Conservation (phyloP, 2,329 filamentous ascomycete genomes). For the Colletotrichum aenigma region DNA sequence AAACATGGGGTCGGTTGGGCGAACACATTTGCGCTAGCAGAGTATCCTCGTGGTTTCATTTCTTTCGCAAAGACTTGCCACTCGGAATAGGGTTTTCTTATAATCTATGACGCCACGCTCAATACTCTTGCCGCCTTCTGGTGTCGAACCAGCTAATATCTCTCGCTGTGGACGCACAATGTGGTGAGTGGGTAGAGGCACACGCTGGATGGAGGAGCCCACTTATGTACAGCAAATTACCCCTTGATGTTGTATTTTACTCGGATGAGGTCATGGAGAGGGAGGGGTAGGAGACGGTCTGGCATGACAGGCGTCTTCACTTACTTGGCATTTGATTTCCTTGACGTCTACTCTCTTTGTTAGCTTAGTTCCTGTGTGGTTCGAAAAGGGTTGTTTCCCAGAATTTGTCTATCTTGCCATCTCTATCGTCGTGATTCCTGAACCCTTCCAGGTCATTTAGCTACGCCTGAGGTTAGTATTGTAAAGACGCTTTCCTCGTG, state of each 20-base stretch:
- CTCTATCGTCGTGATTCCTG: neutral
- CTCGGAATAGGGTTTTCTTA: slow-evolving; percentile 28
- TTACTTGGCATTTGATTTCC: slow-evolving; percentile 45
- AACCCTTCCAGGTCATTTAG: neutral
- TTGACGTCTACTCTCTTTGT: slow-evolving; percentile 27
- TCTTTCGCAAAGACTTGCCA: slow-evolving; percentile 11
- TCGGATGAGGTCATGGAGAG: slow-evolving; percentile 22
- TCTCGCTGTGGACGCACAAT: neutral
- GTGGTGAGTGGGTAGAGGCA: neutral
- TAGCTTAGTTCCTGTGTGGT: slow-evolving; percentile 17
- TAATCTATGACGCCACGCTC: slow-evolving; percentile 29
- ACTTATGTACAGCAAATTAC: neutral
- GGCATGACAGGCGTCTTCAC: slow-evolving; percentile 29
- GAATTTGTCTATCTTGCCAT: neutral
- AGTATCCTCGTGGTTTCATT: slow-evolving; percentile 19
- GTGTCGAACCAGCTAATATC: neutral
- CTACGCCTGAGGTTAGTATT: no score
- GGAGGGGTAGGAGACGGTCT: slow-evolving; percentile 28
- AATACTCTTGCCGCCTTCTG: slow-evolving; percentile 21
- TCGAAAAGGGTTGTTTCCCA: slow-evolving; percentile 14
- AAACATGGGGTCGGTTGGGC: slow-evolving; percentile 15
- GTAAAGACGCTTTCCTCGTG: neutral
- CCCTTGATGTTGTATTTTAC: slow-evolving; percentile 42
- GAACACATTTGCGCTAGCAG: slow-evolving; percentile 11
- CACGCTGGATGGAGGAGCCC: neutral